phyloP scores from a whole-genome alignment of 306 rosid species.

The Medicago lupulina region DNA sequence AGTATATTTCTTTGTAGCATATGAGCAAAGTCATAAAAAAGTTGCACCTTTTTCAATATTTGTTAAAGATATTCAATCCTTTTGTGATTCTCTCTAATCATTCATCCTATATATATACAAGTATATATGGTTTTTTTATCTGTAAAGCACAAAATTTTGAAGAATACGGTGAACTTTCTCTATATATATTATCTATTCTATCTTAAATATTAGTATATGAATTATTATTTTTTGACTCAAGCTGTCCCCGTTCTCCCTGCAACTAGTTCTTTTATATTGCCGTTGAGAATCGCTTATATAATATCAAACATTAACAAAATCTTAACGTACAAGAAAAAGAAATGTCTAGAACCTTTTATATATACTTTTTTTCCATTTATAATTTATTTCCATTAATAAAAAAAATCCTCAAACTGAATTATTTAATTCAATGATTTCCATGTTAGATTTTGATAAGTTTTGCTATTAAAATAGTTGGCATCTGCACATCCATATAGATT shows the following conservation, averaged over 20 bases:
- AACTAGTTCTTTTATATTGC: slow-evolving; percentile 66
- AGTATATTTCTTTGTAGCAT: slow-evolving; percentile 24
- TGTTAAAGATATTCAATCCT: background rate
- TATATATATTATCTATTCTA: background rate
- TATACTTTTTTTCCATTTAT: background rate
- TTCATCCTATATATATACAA: too few relatives aligned
- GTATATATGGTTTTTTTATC: slow-evolving; percentile 10
- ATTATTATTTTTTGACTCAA: slow-evolving; percentile 30
- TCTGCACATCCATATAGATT: slow-evolving; percentile 2
- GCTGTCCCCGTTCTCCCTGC: slow-evolving; percentile 69
- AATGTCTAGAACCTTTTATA: slow-evolving; percentile 31
- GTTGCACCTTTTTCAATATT: slow-evolving; percentile 28
- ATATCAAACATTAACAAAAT: slow-evolving; percentile 7
- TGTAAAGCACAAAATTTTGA: slow-evolving; percentile 55
- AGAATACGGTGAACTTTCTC: slow-evolving; percentile 50
- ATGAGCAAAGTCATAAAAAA: slow-evolving; percentile 29
- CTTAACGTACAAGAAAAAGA: slow-evolving; percentile 9
- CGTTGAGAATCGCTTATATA: slow-evolving; percentile 53
- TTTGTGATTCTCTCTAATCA: background rate
- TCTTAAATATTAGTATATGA: slow-evolving; percentile 25
- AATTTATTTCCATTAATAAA: slow-evolving; percentile 23
- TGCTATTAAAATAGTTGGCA: background rate
- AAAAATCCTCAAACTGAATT: background rate
- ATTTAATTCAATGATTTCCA: background rate
- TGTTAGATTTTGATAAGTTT: slow-evolving; percentile 44